Percentiles rank a stretch among this genome's conserved stretches.
Conservation (phyloP, 805 yeast species). For the Scheffersomyces ergatensis region DNA sequence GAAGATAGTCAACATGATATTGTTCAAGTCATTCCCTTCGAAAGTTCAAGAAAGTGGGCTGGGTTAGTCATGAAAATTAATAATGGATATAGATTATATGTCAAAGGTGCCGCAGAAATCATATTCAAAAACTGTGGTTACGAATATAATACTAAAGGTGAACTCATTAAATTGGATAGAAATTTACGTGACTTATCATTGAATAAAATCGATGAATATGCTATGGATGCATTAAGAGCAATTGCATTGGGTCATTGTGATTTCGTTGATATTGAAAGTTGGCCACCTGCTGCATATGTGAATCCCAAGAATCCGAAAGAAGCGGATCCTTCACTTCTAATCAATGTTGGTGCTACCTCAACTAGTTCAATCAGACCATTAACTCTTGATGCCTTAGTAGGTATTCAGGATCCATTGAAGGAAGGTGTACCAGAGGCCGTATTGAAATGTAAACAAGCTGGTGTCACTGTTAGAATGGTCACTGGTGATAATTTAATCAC, state of each 20-base stretch:
- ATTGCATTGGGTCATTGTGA: constrained; percentile 85
- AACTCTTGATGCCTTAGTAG: constrained; percentile 72
- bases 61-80: constrained; percentile 63
- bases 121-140: constrained; percentile 60
- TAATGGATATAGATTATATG: constrained; percentile 55
- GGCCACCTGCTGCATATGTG: constrained; percentile 67
- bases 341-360: constrained; percentile 20
- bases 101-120: constrained; percentile 96
- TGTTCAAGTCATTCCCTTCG: constrained; percentile 83
- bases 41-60: constrained; percentile 90
- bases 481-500: constrained; percentile 95
- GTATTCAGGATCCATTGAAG: constrained; percentile 93
- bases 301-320: constrained; percentile 15
- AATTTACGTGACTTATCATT: constrained; percentile 23
- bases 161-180: constrained; percentile 26
- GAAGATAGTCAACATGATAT: constrained; percentile 26
- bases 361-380: constrained; percentile 26
- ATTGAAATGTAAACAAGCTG: constrained; percentile 79
- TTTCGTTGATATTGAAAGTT: constrained; percentile 41
- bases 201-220: constrained; percentile 50
- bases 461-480: constrained; percentile 95
- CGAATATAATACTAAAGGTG: constrained; percentile 23
- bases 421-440: constrained; percentile 90
- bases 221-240: constrained; percentile 81
- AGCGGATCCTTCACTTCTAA: constrained; percentile 25